phyloP scores from a whole-genome alignment of 805 yeast genomes.

The Zygosaccharomyces pseudorouxii region DNA sequence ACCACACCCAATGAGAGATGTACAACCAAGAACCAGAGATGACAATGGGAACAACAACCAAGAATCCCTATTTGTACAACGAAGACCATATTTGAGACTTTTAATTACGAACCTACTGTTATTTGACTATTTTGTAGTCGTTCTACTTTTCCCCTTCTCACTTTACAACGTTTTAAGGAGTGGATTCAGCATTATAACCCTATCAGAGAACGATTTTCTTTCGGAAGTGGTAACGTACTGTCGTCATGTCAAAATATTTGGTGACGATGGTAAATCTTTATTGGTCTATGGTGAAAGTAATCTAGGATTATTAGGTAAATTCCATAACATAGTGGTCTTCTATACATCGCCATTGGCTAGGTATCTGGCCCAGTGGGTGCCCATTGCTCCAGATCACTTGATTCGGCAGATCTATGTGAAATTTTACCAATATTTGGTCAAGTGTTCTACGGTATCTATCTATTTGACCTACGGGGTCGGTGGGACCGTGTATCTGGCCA shows the following conservation, averaged over 20 bases:
- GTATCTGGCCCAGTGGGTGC: slow-evolving; percentile 8
- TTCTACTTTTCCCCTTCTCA: slow-evolving; percentile 32
- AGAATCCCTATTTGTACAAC: slow-evolving; percentile 17
- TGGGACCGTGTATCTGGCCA: slow-evolving; percentile 29
- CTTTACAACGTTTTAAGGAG: slow-evolving; percentile 29
- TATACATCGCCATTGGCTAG: slow-evolving; percentile 23
- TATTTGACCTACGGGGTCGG: slow-evolving; percentile 29
- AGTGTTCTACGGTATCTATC: slow-evolving; percentile 18
- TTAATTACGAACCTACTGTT: slow-evolving; percentile 26
- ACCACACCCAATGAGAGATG: slow-evolving; percentile 5
- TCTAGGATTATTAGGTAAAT: slow-evolving; percentile 28
- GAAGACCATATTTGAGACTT: slow-evolving; percentile 24
- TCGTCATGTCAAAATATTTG: slow-evolving; percentile 19
- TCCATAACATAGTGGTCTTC: slow-evolving; percentile 31
- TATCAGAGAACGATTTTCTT: slow-evolving; percentile 28
- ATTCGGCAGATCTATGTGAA: slow-evolving; percentile 6
- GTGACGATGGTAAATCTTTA: slow-evolving; percentile 30
- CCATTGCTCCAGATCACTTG: slow-evolving; percentile 3
- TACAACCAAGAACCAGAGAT: slow-evolving; percentile 1
- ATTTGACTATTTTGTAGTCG: slow-evolving; percentile 28
- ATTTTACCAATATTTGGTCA: slow-evolving; percentile 20
- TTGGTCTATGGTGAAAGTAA: slow-evolving; percentile 14
- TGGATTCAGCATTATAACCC: slow-evolving; percentile 30
- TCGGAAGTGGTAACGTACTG: slow-evolving; percentile 27
- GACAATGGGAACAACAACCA: not conserved